phyloP scores from a whole-genome alignment of 2,329 filamentous ascomycete genomes.

The Fusarium decemcellulare region DNA sequence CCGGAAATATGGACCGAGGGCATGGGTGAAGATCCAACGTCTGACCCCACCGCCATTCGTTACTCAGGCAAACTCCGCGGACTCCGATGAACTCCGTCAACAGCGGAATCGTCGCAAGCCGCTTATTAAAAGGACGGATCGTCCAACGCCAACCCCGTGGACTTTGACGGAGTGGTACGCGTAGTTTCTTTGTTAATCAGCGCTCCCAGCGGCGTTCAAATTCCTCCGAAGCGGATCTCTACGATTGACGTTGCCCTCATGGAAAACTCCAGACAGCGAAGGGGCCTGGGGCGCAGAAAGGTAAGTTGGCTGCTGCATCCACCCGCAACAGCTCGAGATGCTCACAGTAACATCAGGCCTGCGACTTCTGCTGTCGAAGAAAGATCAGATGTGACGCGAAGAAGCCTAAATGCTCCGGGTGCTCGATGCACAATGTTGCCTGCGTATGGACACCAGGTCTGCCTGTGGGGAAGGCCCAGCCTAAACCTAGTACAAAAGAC shows the following conservation, averaged over 20 bases:
- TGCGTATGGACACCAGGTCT: slow-evolving; percentile 19
- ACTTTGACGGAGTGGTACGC: neutral
- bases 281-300: slow-evolving; percentile 18
- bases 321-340: too few species aligned
- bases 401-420: slow-evolving; percentile 12
- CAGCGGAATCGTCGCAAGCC: neutral
- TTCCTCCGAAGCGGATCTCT: neutral
- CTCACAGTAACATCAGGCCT: slow-evolving; percentile 3
- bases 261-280: neutral
- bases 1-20: neutral
- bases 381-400: slow-evolving; percentile 28
- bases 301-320: neutral
- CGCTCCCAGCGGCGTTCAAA: neutral
- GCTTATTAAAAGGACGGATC: neutral
- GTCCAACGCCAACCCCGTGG: neutral
- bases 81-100: neutral
- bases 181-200: neutral
- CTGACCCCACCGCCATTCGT: slow-evolving; percentile 1
- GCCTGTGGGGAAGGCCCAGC: neutral
- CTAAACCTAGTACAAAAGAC: neutral
- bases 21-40: neutral
- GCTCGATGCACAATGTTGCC: neutral
- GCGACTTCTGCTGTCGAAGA: slow-evolving; percentile 11
- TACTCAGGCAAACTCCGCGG: neutral
- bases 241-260: neutral